Evolutionary conservation across 148 eudicot genomes (phyloP).

Genomic region (Oxyria digyna): DNA sequence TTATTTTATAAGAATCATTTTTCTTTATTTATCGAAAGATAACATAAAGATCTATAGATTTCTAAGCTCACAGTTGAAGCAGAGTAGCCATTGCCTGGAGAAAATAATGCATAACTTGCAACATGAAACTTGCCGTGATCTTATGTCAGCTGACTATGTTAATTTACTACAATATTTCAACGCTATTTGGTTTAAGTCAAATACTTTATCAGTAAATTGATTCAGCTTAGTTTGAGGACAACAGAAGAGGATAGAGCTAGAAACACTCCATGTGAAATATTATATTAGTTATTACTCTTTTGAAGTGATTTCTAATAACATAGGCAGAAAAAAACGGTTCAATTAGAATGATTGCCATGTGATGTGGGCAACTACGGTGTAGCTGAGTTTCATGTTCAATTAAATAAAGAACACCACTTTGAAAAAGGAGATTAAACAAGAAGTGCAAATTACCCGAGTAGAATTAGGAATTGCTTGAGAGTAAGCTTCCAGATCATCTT

Average conservation of each 20-base stretch:
- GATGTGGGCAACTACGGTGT: not conserved
- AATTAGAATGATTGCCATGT: not conserved
- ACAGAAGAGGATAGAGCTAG: not conserved
- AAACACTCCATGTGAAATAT: no score
- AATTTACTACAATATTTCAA: not conserved
- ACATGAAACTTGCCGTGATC: not conserved
- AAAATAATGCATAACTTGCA: not conserved
- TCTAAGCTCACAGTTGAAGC: not conserved
- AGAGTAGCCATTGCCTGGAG: not conserved
- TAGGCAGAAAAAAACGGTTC: no score
- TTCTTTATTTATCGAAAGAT: not conserved
- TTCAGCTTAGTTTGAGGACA: not conserved
- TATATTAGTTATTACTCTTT: not conserved
- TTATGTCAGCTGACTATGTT: not conserved
- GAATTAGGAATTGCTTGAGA: conserved; percentile 66
- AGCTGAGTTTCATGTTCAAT: not conserved
- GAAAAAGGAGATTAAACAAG: not conserved
- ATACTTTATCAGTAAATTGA: not conserved
- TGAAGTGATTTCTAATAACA: not conserved
- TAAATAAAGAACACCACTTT: not conserved
- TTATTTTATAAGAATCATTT: not conserved
- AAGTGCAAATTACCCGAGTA: conserved; percentile 51
- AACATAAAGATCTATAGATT: not conserved
- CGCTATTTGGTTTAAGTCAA: not conserved
- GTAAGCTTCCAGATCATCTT: conserved; percentile 70